A percentile compares a stretch with the other conserved stretches of the same genome.
Conservation (phyloP, 768 basidiomycete genomes). For the Lactifluus pinguis region DNA sequence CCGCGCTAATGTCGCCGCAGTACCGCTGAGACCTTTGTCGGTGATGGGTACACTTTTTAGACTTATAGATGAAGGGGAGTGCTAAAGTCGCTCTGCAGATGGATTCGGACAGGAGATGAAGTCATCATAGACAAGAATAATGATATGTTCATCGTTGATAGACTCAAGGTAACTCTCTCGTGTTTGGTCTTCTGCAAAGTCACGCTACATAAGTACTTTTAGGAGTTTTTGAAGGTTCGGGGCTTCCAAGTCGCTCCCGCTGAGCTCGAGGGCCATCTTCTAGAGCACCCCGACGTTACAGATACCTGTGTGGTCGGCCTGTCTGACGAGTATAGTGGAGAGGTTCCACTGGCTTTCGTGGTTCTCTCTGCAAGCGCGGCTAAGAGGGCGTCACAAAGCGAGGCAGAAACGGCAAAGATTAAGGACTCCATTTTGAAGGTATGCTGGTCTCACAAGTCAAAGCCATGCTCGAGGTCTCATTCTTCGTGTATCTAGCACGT, state of each 20-base stretch:
- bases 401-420: constrained; percentile 1
- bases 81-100: constrained; percentile 30
- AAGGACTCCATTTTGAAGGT: constrained; percentile 16
- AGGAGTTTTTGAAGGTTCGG: constrained; percentile 62
- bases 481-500: constrained; percentile 21
- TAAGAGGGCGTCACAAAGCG: not conserved
- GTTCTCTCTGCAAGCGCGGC: constrained; percentile 32
- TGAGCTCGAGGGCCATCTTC: constrained; percentile 58
- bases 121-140: constrained; percentile 44
- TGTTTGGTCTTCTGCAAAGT: not conserved
- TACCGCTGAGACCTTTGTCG: constrained; percentile 57
- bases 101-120: constrained; percentile 63
- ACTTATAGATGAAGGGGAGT: not conserved
- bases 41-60: constrained; percentile 45
- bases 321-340: constrained; percentile 63
- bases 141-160: constrained; percentile 52
- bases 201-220: constrained; percentile 16
- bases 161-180: constrained; percentile 38
- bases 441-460: not conserved
- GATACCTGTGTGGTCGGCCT: constrained; percentile 58
- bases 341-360: constrained; percentile 62
- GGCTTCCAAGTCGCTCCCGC: constrained; percentile 73
- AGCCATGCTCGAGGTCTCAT: not conserved
- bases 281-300: constrained; percentile 49
- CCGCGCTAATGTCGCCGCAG: constrained; percentile 27